Evolutionary conservation across 2,329 filamentous ascomycete genomes (phyloP).

Genomic region (Cordyceps pruinosa): DNA sequence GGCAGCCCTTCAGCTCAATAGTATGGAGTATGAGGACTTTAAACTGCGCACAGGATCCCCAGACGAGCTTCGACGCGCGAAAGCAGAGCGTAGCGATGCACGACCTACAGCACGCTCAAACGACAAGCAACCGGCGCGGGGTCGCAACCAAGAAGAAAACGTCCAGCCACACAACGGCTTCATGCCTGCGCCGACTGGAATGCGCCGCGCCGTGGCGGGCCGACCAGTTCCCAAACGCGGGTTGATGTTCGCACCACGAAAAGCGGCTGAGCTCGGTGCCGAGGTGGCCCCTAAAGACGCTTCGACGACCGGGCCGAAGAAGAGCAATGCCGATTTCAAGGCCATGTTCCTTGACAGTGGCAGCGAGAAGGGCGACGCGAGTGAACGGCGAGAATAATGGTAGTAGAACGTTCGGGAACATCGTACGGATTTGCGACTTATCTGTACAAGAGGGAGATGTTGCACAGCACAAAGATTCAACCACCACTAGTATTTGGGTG

Average conservation of each 20-base stretch:
- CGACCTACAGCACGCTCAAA: conserved; percentile 16
- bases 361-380: conserved; percentile 8
- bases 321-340: conserved; percentile 54
- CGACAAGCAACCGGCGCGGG: conserved; percentile 22
- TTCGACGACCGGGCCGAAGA: conserved; percentile 34
- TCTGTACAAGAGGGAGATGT: neutral
- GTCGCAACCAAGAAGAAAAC: conserved; percentile 12
- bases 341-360: conserved; percentile 37
- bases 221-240: conserved; percentile 34
- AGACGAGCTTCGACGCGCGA: conserved; percentile 47
- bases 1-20: conserved; percentile 55
- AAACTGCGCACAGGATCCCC: conserved; percentile 48
- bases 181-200: conserved; percentile 37
- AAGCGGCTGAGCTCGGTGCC: conserved; percentile 12
- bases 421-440: neutral
- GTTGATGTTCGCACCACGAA: conserved; percentile 35
- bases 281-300: conserved; percentile 24
- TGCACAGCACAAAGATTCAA: neutral
- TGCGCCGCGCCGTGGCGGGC: conserved; percentile 38
- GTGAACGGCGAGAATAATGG: neutral
- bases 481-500: neutral
- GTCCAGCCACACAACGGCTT: conserved; percentile 22
- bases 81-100: conserved; percentile 31
- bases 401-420: neutral
- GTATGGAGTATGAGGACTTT: conserved; percentile 46